A percentile compares a stretch with the other conserved stretches of the same genome.
These are phyloP conservation scores for Saccharomycopsis schoenii DNA, from an alignment of 805 yeast genomes.

Conservation along the genomic window DNA sequence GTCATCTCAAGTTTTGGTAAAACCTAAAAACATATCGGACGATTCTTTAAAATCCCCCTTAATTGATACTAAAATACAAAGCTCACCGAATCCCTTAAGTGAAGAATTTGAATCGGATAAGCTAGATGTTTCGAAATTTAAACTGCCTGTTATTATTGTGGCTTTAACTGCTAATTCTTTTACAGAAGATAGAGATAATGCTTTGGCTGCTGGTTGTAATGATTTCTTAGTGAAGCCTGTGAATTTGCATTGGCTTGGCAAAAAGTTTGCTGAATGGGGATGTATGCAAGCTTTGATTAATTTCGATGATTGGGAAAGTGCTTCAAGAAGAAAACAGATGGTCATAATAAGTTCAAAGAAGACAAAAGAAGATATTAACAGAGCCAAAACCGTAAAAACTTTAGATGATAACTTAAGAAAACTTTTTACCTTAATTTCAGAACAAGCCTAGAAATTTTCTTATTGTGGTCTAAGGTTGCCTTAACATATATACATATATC, in stretches of 20 bases:
- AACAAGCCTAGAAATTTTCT: not conserved
- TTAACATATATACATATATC: not conserved
- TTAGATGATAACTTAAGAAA: not conserved
- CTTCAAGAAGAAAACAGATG: slow-evolving; percentile 27
- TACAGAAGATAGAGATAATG: slow-evolving; percentile 76
- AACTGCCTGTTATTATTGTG: slow-evolving; percentile 94
- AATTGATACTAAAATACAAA: slow-evolving; percentile 8
- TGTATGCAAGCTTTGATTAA: slow-evolving; percentile 97
- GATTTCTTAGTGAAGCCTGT: slow-evolving; percentile 96
- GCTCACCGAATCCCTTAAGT: slow-evolving; percentile 20
- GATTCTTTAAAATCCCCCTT: not conserved
- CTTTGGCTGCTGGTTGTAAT: slow-evolving; percentile 94
- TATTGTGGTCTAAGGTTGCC: not conserved
- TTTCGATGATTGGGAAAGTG: slow-evolving; percentile 80
- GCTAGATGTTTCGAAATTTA: slow-evolving; percentile 52
- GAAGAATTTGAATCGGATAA: slow-evolving; percentile 32
- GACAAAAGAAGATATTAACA: not conserved
- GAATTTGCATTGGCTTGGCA: slow-evolving; percentile 84
- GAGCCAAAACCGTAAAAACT: not conserved
- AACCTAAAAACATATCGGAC: not conserved
- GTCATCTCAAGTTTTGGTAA: not conserved
- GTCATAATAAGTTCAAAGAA: not conserved
- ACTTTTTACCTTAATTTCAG: not conserved
- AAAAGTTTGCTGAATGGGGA: slow-evolving; percentile 95
- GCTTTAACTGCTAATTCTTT: slow-evolving; percentile 92